These are phyloP conservation scores for Gossypium arboreum DNA, from an alignment of 345 rosid species.

Conservation along the genomic window DNA sequence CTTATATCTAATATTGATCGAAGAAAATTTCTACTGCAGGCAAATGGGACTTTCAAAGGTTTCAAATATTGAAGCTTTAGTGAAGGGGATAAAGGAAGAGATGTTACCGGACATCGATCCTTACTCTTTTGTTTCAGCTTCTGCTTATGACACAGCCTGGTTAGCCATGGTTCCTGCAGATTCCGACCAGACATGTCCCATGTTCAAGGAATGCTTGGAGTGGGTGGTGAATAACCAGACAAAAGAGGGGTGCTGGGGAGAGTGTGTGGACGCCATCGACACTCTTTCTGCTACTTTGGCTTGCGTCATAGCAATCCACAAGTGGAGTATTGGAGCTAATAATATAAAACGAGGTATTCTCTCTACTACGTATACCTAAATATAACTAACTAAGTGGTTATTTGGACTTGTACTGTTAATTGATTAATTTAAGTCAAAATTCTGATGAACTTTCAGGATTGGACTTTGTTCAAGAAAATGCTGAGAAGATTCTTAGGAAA, in stretches of 20 bases:
- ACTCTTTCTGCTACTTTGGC: conserved; percentile 50
- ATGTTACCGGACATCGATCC: neutral
- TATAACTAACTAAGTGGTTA: too few species aligned
- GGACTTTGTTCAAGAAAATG: conserved; percentile 31
- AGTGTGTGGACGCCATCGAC: conserved; percentile 27
- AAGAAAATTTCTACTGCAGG: neutral
- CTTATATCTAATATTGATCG: neutral
- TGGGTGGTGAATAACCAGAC: conserved; percentile 51
- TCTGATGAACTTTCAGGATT: conserved; percentile 28
- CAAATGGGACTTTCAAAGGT: neutral
- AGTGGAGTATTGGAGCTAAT: conserved; percentile 38
- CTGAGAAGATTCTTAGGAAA: conserved; percentile 32
- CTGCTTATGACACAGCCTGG: conserved; percentile 16
- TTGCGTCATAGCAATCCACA: conserved; percentile 48
- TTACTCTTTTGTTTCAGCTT: conserved; percentile 13
- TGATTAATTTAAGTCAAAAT: neutral
- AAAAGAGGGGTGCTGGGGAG: conserved; percentile 42
- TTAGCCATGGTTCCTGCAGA: neutral
- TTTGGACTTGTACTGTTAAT: too few species aligned
- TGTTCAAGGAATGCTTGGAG: conserved; percentile 52
- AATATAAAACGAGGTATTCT: conserved; percentile 35
- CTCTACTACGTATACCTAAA: neutral
- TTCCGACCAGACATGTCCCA: conserved; percentile 20
- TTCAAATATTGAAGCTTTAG: neutral
- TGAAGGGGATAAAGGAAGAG: conserved; percentile 5